These are phyloP conservation scores for Yamadazyma laniorum DNA, from an alignment of 805 yeast species.

Conservation along the genomic window DNA sequence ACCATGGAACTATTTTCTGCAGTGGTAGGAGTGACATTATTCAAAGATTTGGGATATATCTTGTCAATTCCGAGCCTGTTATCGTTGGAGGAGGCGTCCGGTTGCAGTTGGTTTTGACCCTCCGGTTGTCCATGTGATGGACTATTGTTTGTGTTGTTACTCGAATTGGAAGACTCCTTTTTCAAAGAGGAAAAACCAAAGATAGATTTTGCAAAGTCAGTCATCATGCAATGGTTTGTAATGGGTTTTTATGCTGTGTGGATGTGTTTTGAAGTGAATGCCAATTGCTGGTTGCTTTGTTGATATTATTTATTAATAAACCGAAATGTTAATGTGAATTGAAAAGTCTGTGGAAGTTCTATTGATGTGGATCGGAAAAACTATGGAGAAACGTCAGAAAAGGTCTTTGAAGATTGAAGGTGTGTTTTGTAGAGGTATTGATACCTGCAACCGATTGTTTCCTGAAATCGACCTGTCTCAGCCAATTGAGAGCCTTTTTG, in stretches of 20 bases:
- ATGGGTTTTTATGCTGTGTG: too few species aligned
- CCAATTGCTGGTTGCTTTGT: too few species aligned
- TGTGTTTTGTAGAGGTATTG: neutral
- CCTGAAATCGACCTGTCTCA: neutral
- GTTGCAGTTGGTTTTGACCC: constrained; percentile 4
- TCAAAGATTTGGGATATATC: constrained; percentile 34
- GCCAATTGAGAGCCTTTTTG: neutral
- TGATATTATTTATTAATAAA: too few species aligned
- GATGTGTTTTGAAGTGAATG: too few species aligned
- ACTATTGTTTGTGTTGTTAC: neutral
- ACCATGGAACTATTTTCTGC: constrained; percentile 64
- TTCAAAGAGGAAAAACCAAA: constrained; percentile 40
- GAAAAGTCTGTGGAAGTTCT: too few species aligned
- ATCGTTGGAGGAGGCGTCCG: constrained; percentile 6
- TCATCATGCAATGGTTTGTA: constrained; percentile 25
- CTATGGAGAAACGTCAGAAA: too few species aligned
- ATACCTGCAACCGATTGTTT: neutral
- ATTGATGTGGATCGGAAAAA: too few species aligned
- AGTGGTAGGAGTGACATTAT: constrained; percentile 53
- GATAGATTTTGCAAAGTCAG: constrained; percentile 45
- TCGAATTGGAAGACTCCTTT: constrained; percentile 17
- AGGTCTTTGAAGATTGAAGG: too few species aligned
- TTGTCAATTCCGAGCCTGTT: constrained; percentile 3
- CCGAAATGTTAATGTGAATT: too few species aligned
- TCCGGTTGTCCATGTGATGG: neutral